A percentile compares a stretch with the other conserved stretches of the same genome.
Conservation (phyloP, 441 rosid species). For the Eutrema salsugineum region DNA sequence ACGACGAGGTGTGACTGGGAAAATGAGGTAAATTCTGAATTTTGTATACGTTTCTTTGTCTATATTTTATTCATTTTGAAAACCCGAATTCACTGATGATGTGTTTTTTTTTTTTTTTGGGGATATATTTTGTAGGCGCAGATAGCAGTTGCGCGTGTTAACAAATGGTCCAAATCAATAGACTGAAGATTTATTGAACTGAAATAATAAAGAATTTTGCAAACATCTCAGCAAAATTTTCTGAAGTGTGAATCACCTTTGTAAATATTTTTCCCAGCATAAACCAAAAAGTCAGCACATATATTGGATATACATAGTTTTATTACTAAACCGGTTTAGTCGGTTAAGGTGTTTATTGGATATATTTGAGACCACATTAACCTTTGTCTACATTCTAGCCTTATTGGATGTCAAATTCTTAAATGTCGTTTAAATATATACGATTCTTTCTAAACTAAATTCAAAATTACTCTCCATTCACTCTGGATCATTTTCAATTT, state of each 20-base stretch:
- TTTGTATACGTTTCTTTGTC: background rate
- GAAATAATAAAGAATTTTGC: background rate
- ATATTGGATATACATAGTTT: background rate
- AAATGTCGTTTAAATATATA: too few species aligned
- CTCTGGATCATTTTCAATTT: too few species aligned
- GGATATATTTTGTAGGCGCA: conserved; percentile 48
- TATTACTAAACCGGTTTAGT: background rate
- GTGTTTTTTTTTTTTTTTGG: background rate
- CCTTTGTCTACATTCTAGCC: too few species aligned
- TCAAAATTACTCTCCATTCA: too few species aligned
- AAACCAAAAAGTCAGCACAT: background rate
- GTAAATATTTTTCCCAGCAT: background rate
- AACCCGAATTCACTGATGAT: background rate
- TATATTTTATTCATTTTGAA: background rate
- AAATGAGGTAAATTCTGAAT: conserved; percentile 46
- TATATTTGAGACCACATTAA: too few species aligned
- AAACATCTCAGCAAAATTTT: background rate
- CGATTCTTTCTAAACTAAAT: too few species aligned
- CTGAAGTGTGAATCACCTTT: background rate
- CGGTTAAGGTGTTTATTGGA: background rate
- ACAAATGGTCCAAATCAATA: conserved; percentile 50
- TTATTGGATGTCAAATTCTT: too few species aligned
- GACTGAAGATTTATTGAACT: conserved; percentile 1
- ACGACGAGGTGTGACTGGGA: conserved; percentile 84
- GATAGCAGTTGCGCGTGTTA: conserved; percentile 48